Conservation (phyloP, 257 asterid species). For the Nicotiana obtusifolia region DNA sequence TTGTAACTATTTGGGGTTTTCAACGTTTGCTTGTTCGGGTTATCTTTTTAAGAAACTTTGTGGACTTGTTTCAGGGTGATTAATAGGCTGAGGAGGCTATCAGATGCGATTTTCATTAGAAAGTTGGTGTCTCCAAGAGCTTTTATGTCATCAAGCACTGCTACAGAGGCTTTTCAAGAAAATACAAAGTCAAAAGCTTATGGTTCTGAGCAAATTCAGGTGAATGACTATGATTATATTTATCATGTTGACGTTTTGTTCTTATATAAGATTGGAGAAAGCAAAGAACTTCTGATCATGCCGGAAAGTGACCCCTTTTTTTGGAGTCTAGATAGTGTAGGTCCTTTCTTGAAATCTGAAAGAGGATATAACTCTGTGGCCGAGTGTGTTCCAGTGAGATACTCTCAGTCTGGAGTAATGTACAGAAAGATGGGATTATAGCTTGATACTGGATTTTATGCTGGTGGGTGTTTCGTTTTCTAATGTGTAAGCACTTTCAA, state of each 20-base stretch:
- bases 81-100: conserved; percentile 38
- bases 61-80: conserved; percentile 39
- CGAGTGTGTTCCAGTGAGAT: not conserved
- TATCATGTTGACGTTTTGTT: not conserved
- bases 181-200: conserved; percentile 52
- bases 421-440: not conserved
- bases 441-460: not conserved
- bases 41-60: not conserved
- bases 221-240: conserved; percentile 12
- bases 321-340: not conserved
- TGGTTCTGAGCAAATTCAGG: conserved; percentile 99
- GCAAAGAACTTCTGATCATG: not conserved
- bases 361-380: not conserved
- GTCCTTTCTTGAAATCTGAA: not conserved
- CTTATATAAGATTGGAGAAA: not conserved
- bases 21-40: not conserved
- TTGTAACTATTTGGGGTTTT: not conserved
- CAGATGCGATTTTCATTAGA: conserved; percentile 31
- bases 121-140: conserved; percentile 50
- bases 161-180: conserved; percentile 56
- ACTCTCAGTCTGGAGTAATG: not conserved
- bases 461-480: not conserved
- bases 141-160: conserved; percentile 66
- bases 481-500: not conserved
- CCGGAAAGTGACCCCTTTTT: not conserved